These are phyloP conservation scores for Primulina eburnea DNA, from an alignment of 257 asterid species.

Conservation along the genomic window DNA sequence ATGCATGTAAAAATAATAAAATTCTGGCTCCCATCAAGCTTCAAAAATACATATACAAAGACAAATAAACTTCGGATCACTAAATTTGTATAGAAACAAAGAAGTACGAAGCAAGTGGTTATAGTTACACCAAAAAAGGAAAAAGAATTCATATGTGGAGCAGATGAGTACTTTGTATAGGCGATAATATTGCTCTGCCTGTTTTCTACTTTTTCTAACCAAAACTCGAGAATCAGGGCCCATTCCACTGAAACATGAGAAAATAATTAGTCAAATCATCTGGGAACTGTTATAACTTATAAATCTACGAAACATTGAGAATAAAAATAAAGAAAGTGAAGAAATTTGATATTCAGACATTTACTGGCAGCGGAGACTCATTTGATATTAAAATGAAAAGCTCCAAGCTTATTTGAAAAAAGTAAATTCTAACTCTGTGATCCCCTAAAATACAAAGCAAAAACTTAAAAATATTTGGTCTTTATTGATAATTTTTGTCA, in stretches of 20 bases:
- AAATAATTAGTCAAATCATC: slow-evolving; percentile 19
- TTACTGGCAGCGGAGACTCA: slow-evolving; percentile 8
- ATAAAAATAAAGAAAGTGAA: slow-evolving; percentile 4
- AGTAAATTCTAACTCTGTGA: neutral
- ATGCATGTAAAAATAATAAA: neutral
- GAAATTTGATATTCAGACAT: neutral
- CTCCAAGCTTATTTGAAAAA: neutral
- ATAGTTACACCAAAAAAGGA: neutral
- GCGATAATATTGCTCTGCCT: slow-evolving; percentile 88
- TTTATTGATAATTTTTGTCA: neutral
- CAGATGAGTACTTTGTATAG: slow-evolving; percentile 68
- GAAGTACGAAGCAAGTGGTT: neutral
- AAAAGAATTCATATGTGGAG: slow-evolving; percentile 6
- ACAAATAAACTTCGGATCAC: neutral
- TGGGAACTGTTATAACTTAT: slow-evolving; percentile 1
- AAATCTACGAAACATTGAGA: neutral
- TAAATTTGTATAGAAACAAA: slow-evolving; percentile 1
- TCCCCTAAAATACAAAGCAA: neutral
- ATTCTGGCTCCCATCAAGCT: neutral
- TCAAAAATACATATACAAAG: neutral
- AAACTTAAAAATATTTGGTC: slow-evolving; percentile 7
- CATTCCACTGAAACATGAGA: slow-evolving; percentile 82
- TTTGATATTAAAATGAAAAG: neutral
- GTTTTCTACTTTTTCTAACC: slow-evolving; percentile 97
- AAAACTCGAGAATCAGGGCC: slow-evolving; percentile 99